These are phyloP conservation scores for Colletotrichum sp. DNA, from an alignment of 2,329 filamentous ascomycete species.

Conservation along the genomic window DNA sequence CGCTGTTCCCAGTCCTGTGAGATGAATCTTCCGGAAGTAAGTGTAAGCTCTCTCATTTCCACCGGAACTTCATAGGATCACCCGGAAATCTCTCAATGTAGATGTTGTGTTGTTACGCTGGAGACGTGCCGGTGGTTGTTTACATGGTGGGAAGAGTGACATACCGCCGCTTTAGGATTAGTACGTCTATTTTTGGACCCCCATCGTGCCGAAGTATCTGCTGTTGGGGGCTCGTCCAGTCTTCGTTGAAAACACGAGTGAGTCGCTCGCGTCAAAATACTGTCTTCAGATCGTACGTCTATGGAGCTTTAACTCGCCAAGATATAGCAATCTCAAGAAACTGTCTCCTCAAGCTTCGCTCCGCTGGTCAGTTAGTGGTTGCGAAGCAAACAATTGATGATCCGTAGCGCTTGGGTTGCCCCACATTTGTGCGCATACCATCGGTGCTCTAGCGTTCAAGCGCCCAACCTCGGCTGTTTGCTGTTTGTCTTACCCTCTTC, in stretches of 20 bases:
- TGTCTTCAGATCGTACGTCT: not conserved
- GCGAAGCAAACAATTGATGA: not conserved
- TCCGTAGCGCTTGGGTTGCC: not conserved
- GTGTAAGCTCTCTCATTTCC: not conserved
- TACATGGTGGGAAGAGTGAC: not conserved
- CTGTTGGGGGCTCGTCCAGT: not conserved
- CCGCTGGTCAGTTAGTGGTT: not conserved
- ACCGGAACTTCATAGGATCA: not conserved
- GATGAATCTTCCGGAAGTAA: not conserved
- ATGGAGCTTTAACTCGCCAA: not conserved
- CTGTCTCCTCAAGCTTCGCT: not conserved
- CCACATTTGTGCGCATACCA: not conserved
- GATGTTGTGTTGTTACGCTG: not conserved
- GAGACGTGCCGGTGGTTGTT: not conserved
- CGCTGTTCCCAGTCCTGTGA: not conserved
- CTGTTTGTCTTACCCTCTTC: not conserved
- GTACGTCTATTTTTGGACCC: not conserved
- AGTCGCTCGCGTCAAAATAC: not conserved
- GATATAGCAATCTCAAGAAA: not conserved
- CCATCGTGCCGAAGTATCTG: not conserved
- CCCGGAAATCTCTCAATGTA: not conserved
- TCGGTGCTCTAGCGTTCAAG: not conserved
- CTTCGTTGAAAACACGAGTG: not conserved
- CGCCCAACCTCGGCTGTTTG: constrained; percentile 9
- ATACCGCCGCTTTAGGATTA: not conserved